phyloP scores from a whole-genome alignment of 805 yeast genomes.

The Blastobotrys terrestris region DNA sequence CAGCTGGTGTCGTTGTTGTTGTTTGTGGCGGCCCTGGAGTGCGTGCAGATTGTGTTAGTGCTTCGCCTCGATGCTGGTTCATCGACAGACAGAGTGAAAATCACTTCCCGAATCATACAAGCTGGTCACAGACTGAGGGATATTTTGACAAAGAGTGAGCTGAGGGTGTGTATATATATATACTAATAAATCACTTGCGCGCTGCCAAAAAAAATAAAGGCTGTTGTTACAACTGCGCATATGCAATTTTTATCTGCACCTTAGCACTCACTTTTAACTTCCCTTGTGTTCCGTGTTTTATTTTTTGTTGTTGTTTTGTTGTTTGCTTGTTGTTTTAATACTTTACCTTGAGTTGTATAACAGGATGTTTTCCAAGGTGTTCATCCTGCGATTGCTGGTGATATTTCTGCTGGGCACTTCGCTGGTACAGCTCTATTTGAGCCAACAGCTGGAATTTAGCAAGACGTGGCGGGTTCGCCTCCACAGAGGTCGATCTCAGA shows the following conservation, averaged over 20 bases:
- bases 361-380: background rate
- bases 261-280: background rate
- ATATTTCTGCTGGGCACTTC: background rate
- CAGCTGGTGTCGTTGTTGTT: too few relatives aligned
- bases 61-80: background rate
- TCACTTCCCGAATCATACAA: background rate
- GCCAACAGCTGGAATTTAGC: background rate
- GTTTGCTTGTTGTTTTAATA: background rate
- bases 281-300: background rate
- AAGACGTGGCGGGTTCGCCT: background rate
- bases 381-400: background rate
- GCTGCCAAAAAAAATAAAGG: background rate
- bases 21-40: too few relatives aligned
- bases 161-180: too few relatives aligned
- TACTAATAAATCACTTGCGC: background rate
- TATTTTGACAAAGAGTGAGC: too few relatives aligned
- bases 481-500: too few relatives aligned
- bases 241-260: too few relatives aligned
- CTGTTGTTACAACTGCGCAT: too few relatives aligned
- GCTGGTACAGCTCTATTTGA: background rate
- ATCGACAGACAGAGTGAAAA: background rate
- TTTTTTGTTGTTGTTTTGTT: too few relatives aligned
- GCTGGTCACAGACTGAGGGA: background rate
- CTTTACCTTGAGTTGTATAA: too few relatives aligned
- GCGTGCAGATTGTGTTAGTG: too few relatives aligned